Conservation (phyloP, 2,329 filamentous ascomycete genomes). For the Calonectria leucothoes region DNA sequence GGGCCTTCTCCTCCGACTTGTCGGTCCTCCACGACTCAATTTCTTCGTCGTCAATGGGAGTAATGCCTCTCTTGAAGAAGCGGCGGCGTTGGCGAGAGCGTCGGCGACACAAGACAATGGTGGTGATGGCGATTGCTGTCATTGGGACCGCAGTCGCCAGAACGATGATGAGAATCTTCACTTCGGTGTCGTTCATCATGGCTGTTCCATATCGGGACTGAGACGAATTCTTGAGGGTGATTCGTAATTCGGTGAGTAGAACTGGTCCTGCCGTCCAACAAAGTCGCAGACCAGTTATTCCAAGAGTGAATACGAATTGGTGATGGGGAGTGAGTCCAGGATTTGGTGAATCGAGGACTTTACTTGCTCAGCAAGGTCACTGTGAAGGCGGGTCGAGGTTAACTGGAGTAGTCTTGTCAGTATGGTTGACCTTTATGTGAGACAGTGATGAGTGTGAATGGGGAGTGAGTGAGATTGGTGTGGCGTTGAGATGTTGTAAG, state of each 20-base stretch:
- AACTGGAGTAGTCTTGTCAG: slow-evolving; percentile 11
- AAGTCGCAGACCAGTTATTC: slow-evolving; percentile 24
- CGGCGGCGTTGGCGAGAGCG: slow-evolving; percentile 53
- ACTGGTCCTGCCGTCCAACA: slow-evolving; percentile 22
- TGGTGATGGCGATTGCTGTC: slow-evolving; percentile 48
- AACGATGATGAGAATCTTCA: slow-evolving; percentile 60
- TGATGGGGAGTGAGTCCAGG: neutral
- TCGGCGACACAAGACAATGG: slow-evolving; percentile 53
- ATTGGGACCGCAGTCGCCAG: slow-evolving; percentile 64
- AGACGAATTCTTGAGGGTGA: neutral
- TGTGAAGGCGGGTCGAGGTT: neutral
- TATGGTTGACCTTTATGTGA: neutral
- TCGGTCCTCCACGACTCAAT: slow-evolving; percentile 72
- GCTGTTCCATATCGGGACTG: slow-evolving; percentile 36
- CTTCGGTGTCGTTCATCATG: slow-evolving; percentile 42
- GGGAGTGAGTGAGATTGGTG: neutral
- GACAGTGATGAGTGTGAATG: neutral
- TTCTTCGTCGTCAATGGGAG: slow-evolving; percentile 73
- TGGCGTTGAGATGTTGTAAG: neutral
- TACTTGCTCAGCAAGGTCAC: slow-evolving; percentile 19
- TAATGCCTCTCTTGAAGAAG: slow-evolving; percentile 64
- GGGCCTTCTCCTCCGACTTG: slow-evolving; percentile 46
- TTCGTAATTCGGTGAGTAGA: slow-evolving; percentile 11
- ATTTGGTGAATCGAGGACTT: neutral
- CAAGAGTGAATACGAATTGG: slow-evolving; percentile 20